Evolutionary conservation across 257 asterid genomes (phyloP).

Genomic region (Capsicum pubescens): DNA sequence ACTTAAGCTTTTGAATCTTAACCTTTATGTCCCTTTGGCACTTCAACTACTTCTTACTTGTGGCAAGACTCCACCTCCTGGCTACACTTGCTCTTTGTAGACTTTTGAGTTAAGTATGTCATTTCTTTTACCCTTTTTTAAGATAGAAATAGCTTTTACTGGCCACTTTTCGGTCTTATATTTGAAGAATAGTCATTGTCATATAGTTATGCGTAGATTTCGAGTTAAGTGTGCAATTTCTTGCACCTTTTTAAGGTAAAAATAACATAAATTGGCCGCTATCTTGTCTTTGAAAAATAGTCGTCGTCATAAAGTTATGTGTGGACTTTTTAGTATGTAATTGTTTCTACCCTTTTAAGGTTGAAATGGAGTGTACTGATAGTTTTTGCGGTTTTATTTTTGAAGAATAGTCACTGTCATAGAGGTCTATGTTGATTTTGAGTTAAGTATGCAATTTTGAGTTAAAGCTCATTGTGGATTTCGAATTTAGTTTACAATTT

Average conservation of each 20-base stretch:
- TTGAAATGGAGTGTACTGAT: no score
- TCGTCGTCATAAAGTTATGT: no score
- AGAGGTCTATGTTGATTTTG: no score
- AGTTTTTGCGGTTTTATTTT: no score
- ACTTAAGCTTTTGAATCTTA: conserved; percentile 67
- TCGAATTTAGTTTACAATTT: no score
- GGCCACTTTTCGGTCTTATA: background rate
- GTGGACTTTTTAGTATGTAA: no score
- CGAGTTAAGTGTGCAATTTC: conserved; percentile 22
- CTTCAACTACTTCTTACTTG: conserved; percentile 83
- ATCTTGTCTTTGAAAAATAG: no score
- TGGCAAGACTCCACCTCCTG: conserved; percentile 92
- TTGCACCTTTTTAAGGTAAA: background rate
- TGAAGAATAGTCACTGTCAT: no score
- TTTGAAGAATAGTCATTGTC: no score
- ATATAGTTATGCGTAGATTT: conserved; percentile 33
- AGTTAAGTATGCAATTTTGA: no score
- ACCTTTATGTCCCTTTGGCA: conserved; percentile 72
- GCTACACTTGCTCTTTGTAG: conserved; percentile 81
- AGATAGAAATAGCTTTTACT: background rate
- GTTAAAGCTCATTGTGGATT: background rate
- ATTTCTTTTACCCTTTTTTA: background rate
- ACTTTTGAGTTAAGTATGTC: conserved; percentile 23
- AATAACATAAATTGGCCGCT: no score
- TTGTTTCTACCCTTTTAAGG: no score